These are phyloP conservation scores for Penicillium sclerotigenum DNA, from an alignment of 2,329 filamentous ascomycete genomes.

Conservation along the genomic window DNA sequence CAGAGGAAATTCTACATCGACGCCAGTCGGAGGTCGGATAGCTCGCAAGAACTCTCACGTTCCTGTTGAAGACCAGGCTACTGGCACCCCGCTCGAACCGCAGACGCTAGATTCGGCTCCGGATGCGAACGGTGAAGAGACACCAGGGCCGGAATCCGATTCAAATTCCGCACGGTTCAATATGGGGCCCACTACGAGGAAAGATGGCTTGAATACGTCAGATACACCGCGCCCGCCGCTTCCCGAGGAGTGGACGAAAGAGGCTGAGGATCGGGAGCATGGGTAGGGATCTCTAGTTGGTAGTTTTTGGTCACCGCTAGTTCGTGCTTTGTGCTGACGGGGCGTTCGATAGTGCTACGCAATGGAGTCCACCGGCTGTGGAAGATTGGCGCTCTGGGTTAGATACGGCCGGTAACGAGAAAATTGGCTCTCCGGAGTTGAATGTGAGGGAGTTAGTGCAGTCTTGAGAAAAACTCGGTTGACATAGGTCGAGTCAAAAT, in stretches of 20 bases:
- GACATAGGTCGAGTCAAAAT: neutral
- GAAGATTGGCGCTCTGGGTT: neutral
- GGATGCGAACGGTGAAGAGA: neutral
- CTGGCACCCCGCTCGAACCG: neutral
- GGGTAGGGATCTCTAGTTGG: neutral
- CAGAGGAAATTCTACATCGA: neutral
- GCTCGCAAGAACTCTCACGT: neutral
- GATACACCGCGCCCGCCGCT: conserved; percentile 2
- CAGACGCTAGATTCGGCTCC: neutral
- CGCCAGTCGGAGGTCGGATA: neutral
- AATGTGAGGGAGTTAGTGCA: neutral
- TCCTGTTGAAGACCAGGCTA: neutral
- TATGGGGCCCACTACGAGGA: neutral
- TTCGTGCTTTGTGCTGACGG: neutral
- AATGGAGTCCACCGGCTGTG: neutral
- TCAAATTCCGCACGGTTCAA: neutral
- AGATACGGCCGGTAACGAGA: neutral
- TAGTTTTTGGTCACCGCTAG: neutral
- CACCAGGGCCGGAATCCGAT: neutral
- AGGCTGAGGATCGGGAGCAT: neutral
- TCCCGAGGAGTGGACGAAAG: conserved; percentile 4
- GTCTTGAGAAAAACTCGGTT: neutral
- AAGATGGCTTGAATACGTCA: neutral
- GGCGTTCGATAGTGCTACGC: neutral
- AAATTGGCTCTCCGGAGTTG: neutral